phyloP scores from a whole-genome alignment of 495 filamentous ascomycete genomes.

The Penicillium soppii region DNA sequence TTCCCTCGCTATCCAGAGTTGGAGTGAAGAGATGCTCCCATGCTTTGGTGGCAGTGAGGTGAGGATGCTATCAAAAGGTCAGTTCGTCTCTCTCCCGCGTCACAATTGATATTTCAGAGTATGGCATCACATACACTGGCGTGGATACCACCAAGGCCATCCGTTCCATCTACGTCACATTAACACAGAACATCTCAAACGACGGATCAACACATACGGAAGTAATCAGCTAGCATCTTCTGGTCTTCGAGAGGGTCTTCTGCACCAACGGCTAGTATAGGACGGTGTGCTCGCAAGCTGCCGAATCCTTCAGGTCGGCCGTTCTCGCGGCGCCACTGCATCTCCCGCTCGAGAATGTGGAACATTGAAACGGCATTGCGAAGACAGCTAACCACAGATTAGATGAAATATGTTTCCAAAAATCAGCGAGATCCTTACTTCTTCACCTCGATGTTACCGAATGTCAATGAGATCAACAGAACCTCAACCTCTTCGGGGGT shows the following conservation, averaged over 20 bases:
- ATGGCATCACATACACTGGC: conserved; percentile 54
- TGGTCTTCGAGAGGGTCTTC: conserved; percentile 83
- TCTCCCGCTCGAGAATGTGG: conserved; percentile 87
- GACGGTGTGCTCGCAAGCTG: conserved; percentile 64
- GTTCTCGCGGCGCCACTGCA: conserved; percentile 71
- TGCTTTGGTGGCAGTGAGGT: conserved; percentile 76
- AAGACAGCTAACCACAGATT: conserved; percentile 60
- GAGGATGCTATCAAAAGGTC: conserved; percentile 64
- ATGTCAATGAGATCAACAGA: conserved; percentile 84
- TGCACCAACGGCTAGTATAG: conserved; percentile 83
- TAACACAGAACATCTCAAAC: not conserved
- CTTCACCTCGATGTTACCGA: conserved; percentile 86
- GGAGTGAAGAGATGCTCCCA: conserved; percentile 81
- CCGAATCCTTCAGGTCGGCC: conserved; percentile 67
- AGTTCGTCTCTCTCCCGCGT: conserved; percentile 1
- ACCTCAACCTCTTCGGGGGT: conserved; percentile 84
- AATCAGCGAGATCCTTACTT: conserved; percentile 43
- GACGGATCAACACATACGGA: conserved; percentile 59
- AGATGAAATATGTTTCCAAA: not conserved
- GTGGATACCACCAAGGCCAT: conserved; percentile 92
- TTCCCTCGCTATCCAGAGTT: conserved; percentile 35
- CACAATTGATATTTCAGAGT: not conserved
- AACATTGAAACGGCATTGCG: conserved; percentile 90
- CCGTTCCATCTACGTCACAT: conserved; percentile 68
- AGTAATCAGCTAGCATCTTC: conserved; percentile 81